These are phyloP conservation scores for Astrothelium subdiscretum DNA, from an alignment of 495 filamentous ascomycete species.

Conservation along the genomic window DNA sequence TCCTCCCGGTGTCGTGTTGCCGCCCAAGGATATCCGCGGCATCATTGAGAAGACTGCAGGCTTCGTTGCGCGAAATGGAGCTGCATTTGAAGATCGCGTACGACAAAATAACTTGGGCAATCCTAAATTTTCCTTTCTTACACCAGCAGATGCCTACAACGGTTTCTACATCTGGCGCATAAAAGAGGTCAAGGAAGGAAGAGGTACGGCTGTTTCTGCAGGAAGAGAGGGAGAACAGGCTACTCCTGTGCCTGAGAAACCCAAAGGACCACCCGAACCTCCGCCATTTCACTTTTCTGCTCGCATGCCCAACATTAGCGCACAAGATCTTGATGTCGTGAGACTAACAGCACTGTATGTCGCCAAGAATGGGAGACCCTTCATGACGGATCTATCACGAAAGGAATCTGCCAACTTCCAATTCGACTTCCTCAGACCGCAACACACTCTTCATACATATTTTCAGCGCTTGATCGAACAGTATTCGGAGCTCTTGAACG, in stretches of 20 bases:
- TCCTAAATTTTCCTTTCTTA: conserved; percentile 84
- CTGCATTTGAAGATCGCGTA: conserved; percentile 73
- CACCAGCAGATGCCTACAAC: conserved; percentile 69
- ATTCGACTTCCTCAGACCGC: conserved; percentile 92
- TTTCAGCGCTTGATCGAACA: conserved; percentile 88
- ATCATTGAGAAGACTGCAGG: conserved; percentile 95
- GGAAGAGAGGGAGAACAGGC: conserved; percentile 54
- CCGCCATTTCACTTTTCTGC: conserved; percentile 88
- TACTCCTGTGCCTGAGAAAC: conserved; percentile 43
- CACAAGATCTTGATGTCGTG: conserved; percentile 89
- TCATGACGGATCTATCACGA: conserved; percentile 78
- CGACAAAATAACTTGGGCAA: conserved; percentile 76
- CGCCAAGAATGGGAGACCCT: conserved; percentile 80
- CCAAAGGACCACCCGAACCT: conserved; percentile 76
- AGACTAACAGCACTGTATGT: conserved; percentile 81
- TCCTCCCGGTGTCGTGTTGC: conserved; percentile 72
- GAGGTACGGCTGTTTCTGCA: conserved; percentile 68
- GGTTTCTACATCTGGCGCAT: conserved; percentile 87
- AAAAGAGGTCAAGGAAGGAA: conserved; percentile 67
- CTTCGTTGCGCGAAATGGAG: conserved; percentile 75
- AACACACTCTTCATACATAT: conserved; percentile 90
- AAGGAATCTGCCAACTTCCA: conserved; percentile 85
- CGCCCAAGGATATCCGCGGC: conserved; percentile 67
- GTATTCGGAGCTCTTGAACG: conserved; percentile 71
- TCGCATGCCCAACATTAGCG: conserved; percentile 93